Percentiles rank a stretch among this genome's conserved stretches.
Evolutionary conservation across 108 stramenopile species (phyloP).

Genomic region (Cyclotella distinguenda): DNA sequence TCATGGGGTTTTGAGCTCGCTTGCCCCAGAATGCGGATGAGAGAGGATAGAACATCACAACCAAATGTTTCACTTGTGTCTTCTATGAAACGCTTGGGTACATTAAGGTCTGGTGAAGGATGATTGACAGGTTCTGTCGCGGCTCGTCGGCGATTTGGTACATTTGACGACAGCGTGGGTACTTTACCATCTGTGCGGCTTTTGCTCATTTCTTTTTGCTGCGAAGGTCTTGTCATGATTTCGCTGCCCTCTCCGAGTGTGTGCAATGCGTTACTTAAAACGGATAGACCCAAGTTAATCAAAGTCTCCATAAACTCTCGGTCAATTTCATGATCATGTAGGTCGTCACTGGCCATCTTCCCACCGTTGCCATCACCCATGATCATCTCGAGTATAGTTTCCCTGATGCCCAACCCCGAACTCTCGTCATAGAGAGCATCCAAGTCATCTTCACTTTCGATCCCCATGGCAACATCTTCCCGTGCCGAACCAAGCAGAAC

Average conservation of each 20-base stretch:
- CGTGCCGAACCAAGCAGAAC: slow-evolving; percentile 72
- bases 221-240: background rate
- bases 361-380: slow-evolving; percentile 63
- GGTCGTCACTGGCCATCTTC: slow-evolving; percentile 43
- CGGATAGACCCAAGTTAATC: slow-evolving; percentile 79
- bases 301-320: slow-evolving; percentile 63
- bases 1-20: slow-evolving; percentile 81
- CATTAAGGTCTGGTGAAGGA: slow-evolving; percentile 43
- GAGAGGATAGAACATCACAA: slow-evolving; percentile 69
- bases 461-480: slow-evolving; percentile 38
- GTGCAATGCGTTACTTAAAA: slow-evolving; percentile 79
- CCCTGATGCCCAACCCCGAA: slow-evolving; percentile 78
- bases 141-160: slow-evolving; percentile 22
- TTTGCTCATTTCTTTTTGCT: background rate
- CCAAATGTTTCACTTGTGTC: slow-evolving; percentile 65
- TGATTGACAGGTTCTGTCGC: slow-evolving; percentile 46
- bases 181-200: slow-evolving; percentile 31
- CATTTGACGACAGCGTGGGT: slow-evolving; percentile 35
- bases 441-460: slow-evolving; percentile 47
- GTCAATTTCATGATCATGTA: slow-evolving; percentile 46
- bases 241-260: slow-evolving; percentile 53
- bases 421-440: slow-evolving; percentile 65
- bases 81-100: slow-evolving; percentile 61
- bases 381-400: slow-evolving; percentile 76
- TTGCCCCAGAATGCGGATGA: slow-evolving; percentile 74